A percentile compares a stretch with the other conserved stretches of the same genome.
Conservation (phyloP, 495 filamentous ascomycete species). For the Trichoderma reesei region DNA sequence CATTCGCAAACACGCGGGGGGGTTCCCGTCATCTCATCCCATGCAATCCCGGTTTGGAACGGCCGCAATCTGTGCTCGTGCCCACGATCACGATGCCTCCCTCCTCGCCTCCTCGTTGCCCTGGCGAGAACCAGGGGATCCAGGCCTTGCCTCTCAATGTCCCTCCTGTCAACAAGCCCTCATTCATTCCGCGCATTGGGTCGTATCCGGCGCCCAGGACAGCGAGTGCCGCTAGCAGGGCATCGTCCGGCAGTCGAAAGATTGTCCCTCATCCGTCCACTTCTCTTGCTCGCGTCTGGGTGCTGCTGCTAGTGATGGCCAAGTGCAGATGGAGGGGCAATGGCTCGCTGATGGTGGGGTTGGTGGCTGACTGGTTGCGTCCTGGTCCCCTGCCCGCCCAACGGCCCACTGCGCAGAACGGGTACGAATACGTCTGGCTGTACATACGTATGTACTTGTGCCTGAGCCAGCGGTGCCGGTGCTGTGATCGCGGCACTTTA, state of each 20-base stretch:
- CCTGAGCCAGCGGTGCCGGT: not conserved
- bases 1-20: not conserved
- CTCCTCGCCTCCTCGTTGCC: too few species aligned
- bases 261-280: not conserved
- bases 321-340: slow-evolving; percentile 2
- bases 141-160: too few species aligned
- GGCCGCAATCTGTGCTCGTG: too few species aligned
- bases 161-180: too few species aligned
- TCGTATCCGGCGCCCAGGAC: not conserved
- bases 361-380: not conserved
- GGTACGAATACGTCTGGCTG: slow-evolving; percentile 6
- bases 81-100: too few species aligned
- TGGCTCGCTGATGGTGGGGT: not conserved
- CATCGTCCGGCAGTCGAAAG: not conserved
- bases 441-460: slow-evolving; percentile 6
- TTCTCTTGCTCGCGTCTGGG: not conserved
- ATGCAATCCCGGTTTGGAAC: too few species aligned
- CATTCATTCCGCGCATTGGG: not conserved
- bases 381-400: not conserved
- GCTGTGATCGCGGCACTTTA: not conserved
- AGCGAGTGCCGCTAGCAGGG: not conserved
- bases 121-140: too few species aligned
- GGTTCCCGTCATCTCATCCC: too few species aligned
- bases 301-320: too few species aligned
- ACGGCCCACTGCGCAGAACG: not conserved